Conservation (phyloP, 371 early-diverging fungal species). For the Apophysomyces sp. region DNA sequence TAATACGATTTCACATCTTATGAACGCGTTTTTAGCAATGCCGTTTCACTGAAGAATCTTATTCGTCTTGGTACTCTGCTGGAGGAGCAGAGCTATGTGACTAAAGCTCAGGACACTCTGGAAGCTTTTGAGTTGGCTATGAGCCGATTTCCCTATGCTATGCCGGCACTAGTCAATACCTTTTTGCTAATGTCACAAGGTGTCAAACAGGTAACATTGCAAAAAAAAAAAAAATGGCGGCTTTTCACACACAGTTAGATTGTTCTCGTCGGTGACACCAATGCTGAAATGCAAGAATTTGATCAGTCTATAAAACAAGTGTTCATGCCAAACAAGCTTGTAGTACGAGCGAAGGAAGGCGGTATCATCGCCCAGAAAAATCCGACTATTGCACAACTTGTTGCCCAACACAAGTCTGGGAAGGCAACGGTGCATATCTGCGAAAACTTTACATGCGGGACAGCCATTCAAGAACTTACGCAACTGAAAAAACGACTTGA, state of each 20-base stretch:
- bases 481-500: conserved; percentile 14
- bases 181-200: conserved; percentile 35
- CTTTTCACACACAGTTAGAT: conserved; percentile 25
- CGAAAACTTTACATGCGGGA: conserved; percentile 51
- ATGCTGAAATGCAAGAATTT: conserved; percentile 21
- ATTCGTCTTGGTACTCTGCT: conserved; percentile 35
- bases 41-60: conserved; percentile 43
- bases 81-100: conserved; percentile 17
- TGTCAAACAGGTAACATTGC: conserved; percentile 43
- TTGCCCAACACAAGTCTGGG: conserved; percentile 2
- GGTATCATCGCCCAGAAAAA: conserved; percentile 30
- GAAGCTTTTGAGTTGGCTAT: conserved; percentile 28
- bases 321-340: conserved; percentile 40
- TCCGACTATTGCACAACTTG: conserved; percentile 21
- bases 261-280: conserved; percentile 28
- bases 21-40: conserved; percentile 26
- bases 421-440: conserved; percentile 36
- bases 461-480: conserved; percentile 31
- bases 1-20: too few relatives aligned
- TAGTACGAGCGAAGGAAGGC: conserved; percentile 12
- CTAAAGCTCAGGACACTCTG: conserved; percentile 34
- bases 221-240: too few relatives aligned
- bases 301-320: conserved; percentile 14
- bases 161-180: conserved; percentile 40
- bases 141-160: conserved; percentile 34